Evolutionary conservation across 805 yeast species (phyloP), one percentile per base, ranked within the genome.

Genomic region (Phaffomyces antillensis): DNA sequence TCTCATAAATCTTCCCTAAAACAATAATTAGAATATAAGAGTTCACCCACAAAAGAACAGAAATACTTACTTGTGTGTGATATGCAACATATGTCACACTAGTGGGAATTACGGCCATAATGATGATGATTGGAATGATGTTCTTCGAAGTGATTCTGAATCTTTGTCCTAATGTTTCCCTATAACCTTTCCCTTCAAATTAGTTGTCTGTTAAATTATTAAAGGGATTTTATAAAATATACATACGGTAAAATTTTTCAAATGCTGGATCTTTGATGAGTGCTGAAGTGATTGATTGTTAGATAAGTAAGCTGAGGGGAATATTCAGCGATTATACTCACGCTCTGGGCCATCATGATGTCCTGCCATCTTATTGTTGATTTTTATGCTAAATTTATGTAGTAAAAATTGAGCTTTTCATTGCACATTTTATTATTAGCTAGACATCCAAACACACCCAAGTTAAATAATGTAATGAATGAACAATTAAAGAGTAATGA

Each of bases 261-360:
- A 55, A 48, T 2, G 60, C 60, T 25, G 60, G 60, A 37, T 55
- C 60, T 33, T 50, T 46, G 39, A 47, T 55, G 13, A 55, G 48
- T 7, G 60, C 60, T 55, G 40, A 31, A 31, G 16, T 15, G 15
- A 7, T 7, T 31, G 17, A 15, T 13, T 15, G 16, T 15, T 13
- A 31, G 15, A 31, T n/a, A 13, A 10, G 8, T 13, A 15, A 5
- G 6, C 7, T 15, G 15, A 5, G 23, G 23, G 23, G 6, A 20
- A 20, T 5, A 7, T 20, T 20, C 23, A 20, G 6, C 6, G 23
- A 7, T 7, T 20, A 8, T 34, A 33, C 50, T 6, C 11, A 47
- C 50, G 48, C 39, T 47, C 50, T 32, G 50, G 50, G 37, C 48
- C 48, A 15, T 13, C 39, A 24, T 47, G 44, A 43, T 46, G 45